Base-by-base conservation (phyloP, 331 rosid genomes). In the Rosa hybrid region DNA sequence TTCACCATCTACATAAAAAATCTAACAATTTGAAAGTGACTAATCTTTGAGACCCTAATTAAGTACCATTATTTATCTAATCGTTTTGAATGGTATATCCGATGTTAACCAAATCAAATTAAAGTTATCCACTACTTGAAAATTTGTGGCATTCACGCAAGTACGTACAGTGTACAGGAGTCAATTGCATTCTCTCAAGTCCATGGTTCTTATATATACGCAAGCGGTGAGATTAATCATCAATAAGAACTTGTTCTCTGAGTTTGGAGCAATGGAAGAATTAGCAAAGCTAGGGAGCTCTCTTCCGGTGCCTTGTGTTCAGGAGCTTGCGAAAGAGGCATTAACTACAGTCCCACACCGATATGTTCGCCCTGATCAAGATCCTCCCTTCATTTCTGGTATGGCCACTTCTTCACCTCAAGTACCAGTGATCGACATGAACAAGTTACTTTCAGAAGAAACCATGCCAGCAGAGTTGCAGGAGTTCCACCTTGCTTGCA, bases 401-500 rank as follows among this genome's bases (percentile, higher is more conserved):
- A 34, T 1, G 16, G 6, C 20, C 10, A 6, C 23, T 23, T 13
- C 80, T 59, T 69, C 63, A 10, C 81, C 80, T 3, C 68, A 83
- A 42, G 12, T 82, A 16, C 88, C 88, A 3, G 73, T 83, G 0
- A 54, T 83, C 56, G 72, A 86, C 46, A 12, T 86, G 3, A 39
- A 14, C n/a, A 83, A 86, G 75, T 74, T 86, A 45, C 30, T 86
- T 16, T 77, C 75, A 0, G 70, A 77, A 5, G 45, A 49, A 27
- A 9, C 2, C 69, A 57, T 72, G 46, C 25, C 1, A 49, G 17
- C 69, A n/a, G 87, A 86, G 71, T 56, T 87, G 14, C 68, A 80
- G 8, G 84, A 65, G 10, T 54, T 87, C 1, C 76, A 84, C 51
- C n/a, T 1, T 6, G 86, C 90, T 17, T 84, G 86, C 75, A 71